Conservation (phyloP, 2,329 filamentous ascomycete genomes). For the Curvularia eragrostidis region DNA sequence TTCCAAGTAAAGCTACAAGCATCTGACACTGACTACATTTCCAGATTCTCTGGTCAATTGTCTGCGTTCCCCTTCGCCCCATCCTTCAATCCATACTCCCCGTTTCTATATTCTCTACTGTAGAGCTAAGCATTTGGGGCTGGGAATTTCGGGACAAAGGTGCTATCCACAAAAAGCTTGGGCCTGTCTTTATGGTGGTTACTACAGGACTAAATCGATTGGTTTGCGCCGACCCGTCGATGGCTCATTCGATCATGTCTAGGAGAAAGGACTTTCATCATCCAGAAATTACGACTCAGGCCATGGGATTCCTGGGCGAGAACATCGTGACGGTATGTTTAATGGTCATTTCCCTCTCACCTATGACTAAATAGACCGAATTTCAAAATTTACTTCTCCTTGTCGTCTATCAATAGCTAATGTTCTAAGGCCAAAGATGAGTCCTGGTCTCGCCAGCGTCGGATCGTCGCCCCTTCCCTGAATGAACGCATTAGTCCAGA, state of each 20-base stretch:
- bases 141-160: slow-evolving; percentile 24
- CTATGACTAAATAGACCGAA: no score
- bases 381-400: no score
- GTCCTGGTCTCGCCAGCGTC: slow-evolving; percentile 18
- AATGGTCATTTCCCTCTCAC: no score
- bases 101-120: neutral
- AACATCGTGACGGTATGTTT: slow-evolving; percentile 5
- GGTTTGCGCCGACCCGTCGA: slow-evolving; percentile 11
- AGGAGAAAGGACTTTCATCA: slow-evolving; percentile 11
- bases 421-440: slow-evolving; percentile 9
- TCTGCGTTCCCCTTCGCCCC: slow-evolving; percentile 4
- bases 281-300: neutral
- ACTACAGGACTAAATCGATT: slow-evolving; percentile 18
- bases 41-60: neutral
- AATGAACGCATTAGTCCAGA: slow-evolving; percentile 21
- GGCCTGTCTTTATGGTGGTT: slow-evolving; percentile 25
- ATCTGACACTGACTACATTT: neutral
- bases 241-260: slow-evolving; percentile 5
- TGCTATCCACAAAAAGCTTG: slow-evolving; percentile 17
- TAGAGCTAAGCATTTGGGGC: slow-evolving; percentile 16
- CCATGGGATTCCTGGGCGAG: slow-evolving; percentile 4
- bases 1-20: no score
- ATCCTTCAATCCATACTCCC: slow-evolving; percentile 3
- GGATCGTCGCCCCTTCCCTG: slow-evolving; percentile 18
- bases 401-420: neutral